Conservation (phyloP, 2,329 filamentous ascomycete species). For the Fusarium palustre region DNA sequence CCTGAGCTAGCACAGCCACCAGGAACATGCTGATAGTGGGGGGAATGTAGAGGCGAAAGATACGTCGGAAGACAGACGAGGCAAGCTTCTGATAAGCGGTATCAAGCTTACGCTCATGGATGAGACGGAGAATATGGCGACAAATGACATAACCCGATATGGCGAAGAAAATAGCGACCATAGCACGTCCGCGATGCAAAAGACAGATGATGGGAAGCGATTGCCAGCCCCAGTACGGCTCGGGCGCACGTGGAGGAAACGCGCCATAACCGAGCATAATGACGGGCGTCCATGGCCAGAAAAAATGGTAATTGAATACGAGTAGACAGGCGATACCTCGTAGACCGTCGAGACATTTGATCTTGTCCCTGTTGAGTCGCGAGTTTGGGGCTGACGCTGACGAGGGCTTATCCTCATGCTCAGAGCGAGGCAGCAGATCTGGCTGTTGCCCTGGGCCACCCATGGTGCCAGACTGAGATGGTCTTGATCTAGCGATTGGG, state of each 20-base stretch:
- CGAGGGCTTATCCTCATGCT: slow-evolving; percentile 25
- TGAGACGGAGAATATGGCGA: slow-evolving; percentile 53
- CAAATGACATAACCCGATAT: slow-evolving; percentile 58
- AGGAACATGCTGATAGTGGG: slow-evolving; percentile 56
- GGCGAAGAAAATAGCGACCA: slow-evolving; percentile 59
- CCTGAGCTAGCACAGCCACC: slow-evolving; percentile 54
- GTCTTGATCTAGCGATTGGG: slow-evolving; percentile 31
- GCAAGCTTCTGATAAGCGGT: slow-evolving; percentile 53
- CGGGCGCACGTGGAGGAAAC: slow-evolving; percentile 51
- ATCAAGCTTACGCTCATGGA: slow-evolving; percentile 53
- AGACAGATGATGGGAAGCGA: slow-evolving; percentile 57
- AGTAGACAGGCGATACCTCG: slow-evolving; percentile 57
- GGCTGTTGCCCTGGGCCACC: slow-evolving; percentile 27
- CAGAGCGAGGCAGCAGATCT: slow-evolving; percentile 37
- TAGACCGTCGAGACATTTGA: slow-evolving; percentile 55
- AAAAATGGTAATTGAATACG: slow-evolving; percentile 58
- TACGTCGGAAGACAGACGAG: slow-evolving; percentile 54
- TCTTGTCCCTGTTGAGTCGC: slow-evolving; percentile 49
- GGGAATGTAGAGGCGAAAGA: slow-evolving; percentile 56
- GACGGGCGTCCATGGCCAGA: slow-evolving; percentile 55
- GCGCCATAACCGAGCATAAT: slow-evolving; percentile 58
- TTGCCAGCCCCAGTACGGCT: slow-evolving; percentile 50
- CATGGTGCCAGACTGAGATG: slow-evolving; percentile 35
- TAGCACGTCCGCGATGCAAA: slow-evolving; percentile 55
- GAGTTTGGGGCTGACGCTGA: slow-evolving; percentile 17